phyloP scores from a whole-genome alignment of 1,284 basidiomycete genomes.

The Sanguinoderma infundibulare region DNA sequence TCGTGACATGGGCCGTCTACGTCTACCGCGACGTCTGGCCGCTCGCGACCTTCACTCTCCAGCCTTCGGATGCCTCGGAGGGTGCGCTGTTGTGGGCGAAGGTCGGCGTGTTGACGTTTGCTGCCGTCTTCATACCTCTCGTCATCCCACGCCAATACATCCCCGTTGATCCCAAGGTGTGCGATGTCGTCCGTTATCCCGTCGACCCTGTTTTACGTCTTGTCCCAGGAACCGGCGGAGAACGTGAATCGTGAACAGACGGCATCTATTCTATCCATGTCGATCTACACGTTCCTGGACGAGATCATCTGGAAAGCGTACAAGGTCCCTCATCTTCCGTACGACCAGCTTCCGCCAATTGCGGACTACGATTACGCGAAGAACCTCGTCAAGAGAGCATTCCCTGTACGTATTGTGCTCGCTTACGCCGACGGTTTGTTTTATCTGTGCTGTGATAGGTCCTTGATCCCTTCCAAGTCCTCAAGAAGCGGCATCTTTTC shows the following conservation, averaged over 20 bases:
- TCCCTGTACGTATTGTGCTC: constrained; percentile 23
- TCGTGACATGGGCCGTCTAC: constrained; percentile 38
- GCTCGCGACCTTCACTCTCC: constrained; percentile 51
- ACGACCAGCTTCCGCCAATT: constrained; percentile 44
- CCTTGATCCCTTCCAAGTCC: constrained; percentile 32
- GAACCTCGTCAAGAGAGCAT: constrained; percentile 40
- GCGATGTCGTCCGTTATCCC: not conserved
- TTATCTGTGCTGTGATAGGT: not conserved
- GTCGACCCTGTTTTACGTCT: not conserved
- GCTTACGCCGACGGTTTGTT: not conserved
- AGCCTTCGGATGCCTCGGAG: constrained; percentile 42
- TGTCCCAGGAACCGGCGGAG: constrained; percentile 44
- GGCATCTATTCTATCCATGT: constrained; percentile 57
- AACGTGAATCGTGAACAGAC: constrained; percentile 70
- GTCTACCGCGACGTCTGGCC: constrained; percentile 71
- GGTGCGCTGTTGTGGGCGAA: constrained; percentile 36
- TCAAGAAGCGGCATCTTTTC: constrained; percentile 32
- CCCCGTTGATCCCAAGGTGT: constrained; percentile 48
- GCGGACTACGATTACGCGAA: constrained; percentile 50
- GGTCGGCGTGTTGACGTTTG: constrained; percentile 42
- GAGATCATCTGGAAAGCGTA: constrained; percentile 34
- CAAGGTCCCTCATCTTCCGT: constrained; percentile 30
- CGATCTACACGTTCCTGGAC: constrained; percentile 60
- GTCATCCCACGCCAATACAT: constrained; percentile 47
- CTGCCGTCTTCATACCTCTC: constrained; percentile 46